A percentile compares a stretch with the other conserved stretches of the same genome.
These are phyloP conservation scores for Salvia hispanica DNA, from an alignment of 257 asterid species.

Conservation along the genomic window DNA sequence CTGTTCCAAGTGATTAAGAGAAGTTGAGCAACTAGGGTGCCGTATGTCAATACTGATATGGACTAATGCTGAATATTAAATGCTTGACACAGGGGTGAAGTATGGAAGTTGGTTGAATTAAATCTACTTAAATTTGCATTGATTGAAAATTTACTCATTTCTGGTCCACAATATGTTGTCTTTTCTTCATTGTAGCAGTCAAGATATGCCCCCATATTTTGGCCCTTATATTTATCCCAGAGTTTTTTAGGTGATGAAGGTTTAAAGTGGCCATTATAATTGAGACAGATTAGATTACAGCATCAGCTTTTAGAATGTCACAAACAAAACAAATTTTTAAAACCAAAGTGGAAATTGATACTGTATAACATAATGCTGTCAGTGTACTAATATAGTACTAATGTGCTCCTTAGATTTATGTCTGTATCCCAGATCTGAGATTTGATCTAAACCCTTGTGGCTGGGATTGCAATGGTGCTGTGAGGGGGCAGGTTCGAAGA, in stretches of 20 bases:
- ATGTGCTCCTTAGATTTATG: slow-evolving; percentile 1
- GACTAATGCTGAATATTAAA: neutral
- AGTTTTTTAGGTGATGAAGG: slow-evolving; percentile 24
- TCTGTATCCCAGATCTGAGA: slow-evolving; percentile 7
- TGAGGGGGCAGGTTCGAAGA: neutral
- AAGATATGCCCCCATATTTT: slow-evolving; percentile 26
- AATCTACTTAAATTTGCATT: slow-evolving; percentile 29
- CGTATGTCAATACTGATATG: neutral
- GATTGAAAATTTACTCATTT: slow-evolving; percentile 21
- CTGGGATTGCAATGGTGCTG: neutral
- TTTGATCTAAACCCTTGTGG: neutral
- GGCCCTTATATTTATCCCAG: neutral
- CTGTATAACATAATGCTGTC: slow-evolving; percentile 20
- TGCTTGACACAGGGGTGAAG: neutral
- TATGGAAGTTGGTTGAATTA: slow-evolving; percentile 29
- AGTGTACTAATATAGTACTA: slow-evolving; percentile 12
- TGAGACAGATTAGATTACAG: too few relatives aligned
- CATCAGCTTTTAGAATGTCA: neutral
- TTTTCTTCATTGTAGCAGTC: slow-evolving; percentile 37
- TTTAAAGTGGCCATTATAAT: neutral
- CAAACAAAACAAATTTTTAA: neutral
- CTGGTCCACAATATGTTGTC: slow-evolving; percentile 37
- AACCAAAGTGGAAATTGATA: slow-evolving; percentile 17
- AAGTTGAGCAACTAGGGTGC: too few relatives aligned
- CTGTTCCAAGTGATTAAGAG: too few relatives aligned